Evolutionary conservation across 805 yeast genomes (phyloP).

Genomic region (Millerozyma miso): DNA sequence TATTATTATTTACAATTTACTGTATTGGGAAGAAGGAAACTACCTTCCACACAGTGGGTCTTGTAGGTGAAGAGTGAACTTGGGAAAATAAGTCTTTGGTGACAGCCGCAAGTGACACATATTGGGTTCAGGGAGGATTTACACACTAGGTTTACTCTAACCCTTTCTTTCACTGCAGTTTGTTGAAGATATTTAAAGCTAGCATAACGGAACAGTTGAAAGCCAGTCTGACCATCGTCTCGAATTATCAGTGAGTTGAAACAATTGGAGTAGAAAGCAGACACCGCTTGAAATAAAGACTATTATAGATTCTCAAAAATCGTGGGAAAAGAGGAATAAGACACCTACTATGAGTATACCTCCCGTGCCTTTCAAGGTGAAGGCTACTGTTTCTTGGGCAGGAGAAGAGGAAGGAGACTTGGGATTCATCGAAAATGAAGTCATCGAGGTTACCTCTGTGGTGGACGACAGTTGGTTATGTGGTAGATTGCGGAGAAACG

Average conservation of each 20-base stretch:
- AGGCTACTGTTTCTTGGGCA: constrained; percentile 89
- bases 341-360: constrained; percentile 22
- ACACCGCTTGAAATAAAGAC: not conserved
- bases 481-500: constrained; percentile 76
- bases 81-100: not conserved
- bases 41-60: not conserved
- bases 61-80: not conserved
- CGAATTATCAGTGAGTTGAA: not conserved
- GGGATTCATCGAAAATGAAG: constrained; percentile 91
- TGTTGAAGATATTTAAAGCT: not conserved
- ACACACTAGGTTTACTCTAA: not conserved
- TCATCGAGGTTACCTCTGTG: constrained; percentile 73
- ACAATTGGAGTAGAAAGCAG: not conserved
- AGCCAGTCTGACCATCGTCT: not conserved
- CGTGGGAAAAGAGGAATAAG: not conserved
- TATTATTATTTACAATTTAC: constrained; percentile 1
- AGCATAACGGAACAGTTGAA: not conserved
- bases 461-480: constrained; percentile 94
- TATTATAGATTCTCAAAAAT: not conserved
- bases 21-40: not conserved
- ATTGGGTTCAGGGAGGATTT: not conserved
- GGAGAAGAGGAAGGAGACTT: constrained; percentile 86
- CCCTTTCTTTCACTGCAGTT: not conserved
- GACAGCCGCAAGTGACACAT: constrained; percentile 1
- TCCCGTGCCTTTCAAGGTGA: constrained; percentile 65